Base-by-base conservation (phyloP, 2,329 filamentous ascomycete genomes). In the Hypoxylon sp. region DNA sequence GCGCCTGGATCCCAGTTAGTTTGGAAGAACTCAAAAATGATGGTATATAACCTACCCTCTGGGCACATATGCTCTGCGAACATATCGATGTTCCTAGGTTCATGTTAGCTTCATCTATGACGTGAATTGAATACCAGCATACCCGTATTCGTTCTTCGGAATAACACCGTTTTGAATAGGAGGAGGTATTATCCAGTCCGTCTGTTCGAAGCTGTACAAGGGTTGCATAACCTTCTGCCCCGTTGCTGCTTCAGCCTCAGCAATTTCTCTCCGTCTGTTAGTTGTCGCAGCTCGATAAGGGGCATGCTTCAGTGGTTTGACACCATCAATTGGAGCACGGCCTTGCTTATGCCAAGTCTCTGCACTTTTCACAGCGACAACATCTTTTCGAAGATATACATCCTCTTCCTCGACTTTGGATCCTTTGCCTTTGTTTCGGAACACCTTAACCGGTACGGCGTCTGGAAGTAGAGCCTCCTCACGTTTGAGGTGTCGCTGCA, bases 311-410 rank as follows among this genome's bases (percentile, higher is more conserved):
- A 97, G 80, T 0, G 96, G 92, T 50, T 88, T 80, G 69, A 91
- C 89, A 2, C 92, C 93, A 0, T 83, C 74, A 24, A 87, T 85
- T 2, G 96, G 89, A 24, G 89, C 90, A 9, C 95, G 87, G 0
- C 96, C 96, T 81, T 97, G 95, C 76, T 97, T 97, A 76, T 98
- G 96, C 96, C 96, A 99, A 1, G 93, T 97, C 76, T 99, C 96
- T 1, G 92, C 91, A 26, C 93, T 96, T 78, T 97, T 94, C 76
- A 96, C 97, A 38, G 86, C 84, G 2, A 94, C 88, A 0, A 98
- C 88, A 70, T 98, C 94, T 55, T 87, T 85, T 32, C 95, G 89
- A 0, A 85, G 85, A 75, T 89, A 98, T 0, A 98, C 93, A 0
- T 92, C 89, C 75, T 97, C 93, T 62, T 92, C 87, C 45, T 90